Percentiles rank a stretch among this genome's conserved stretches.
These are phyloP conservation scores for Amanita phalloides DNA, from an alignment of 768 basidiomycete species.

Conservation along the genomic window DNA sequence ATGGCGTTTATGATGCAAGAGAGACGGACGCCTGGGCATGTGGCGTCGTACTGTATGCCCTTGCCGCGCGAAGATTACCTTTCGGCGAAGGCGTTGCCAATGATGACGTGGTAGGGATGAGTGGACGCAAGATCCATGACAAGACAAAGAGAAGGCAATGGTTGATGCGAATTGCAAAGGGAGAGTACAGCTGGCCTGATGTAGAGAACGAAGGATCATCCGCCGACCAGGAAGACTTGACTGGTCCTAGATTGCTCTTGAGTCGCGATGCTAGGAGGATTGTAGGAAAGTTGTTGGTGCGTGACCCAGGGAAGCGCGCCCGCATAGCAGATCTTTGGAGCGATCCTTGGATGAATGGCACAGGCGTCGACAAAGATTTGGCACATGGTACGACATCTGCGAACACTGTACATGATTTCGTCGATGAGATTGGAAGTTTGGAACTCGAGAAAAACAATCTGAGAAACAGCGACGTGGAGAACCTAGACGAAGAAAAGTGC, in stretches of 20 bases:
- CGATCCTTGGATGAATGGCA: conserved; percentile 35
- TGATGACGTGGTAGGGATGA: conserved; percentile 25
- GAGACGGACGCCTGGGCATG: conserved; percentile 86
- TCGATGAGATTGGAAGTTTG: conserved; percentile 4
- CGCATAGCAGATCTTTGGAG: conserved; percentile 56
- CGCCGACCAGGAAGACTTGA: conserved; percentile 19
- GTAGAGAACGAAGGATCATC: neutral
- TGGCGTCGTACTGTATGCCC: conserved; percentile 78
- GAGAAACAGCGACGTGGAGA: neutral
- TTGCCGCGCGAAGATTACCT: conserved; percentile 60
- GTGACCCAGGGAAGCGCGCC: conserved; percentile 58
- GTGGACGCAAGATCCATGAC: conserved; percentile 10
- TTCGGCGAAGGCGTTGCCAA: conserved; percentile 46
- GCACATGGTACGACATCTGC: neutral
- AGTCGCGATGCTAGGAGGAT: conserved; percentile 39
- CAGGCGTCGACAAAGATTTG: conserved; percentile 10
- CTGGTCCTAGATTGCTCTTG: conserved; percentile 25
- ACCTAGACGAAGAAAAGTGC: neutral
- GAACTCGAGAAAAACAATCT: conserved; percentile 1
- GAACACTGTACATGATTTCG: conserved; percentile 8
- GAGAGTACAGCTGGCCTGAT: conserved; percentile 67
- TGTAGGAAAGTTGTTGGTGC: conserved; percentile 52
- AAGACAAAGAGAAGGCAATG: conserved; percentile 36
- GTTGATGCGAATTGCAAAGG: conserved; percentile 73
- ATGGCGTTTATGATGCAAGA: conserved; percentile 66